Evolutionary conservation across 495 filamentous ascomycete genomes (phyloP), one percentile per base, ranked within the genome.

Genomic region (Talaromyces proteolyticus): DNA sequence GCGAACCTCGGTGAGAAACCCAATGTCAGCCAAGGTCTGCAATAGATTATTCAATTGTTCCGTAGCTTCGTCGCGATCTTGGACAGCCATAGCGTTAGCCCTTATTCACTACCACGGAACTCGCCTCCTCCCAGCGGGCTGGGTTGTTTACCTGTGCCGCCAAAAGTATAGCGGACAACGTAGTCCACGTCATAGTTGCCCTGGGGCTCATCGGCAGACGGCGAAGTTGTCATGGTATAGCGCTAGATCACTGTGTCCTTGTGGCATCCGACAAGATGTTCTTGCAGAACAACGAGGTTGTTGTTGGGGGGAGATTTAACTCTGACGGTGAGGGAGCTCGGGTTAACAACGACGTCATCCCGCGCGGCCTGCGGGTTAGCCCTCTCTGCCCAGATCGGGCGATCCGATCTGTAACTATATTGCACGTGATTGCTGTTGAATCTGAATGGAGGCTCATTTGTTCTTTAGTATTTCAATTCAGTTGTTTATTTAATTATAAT

Each of bases 101-200:
- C 3, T 21, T 22, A 3, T 53, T 44, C 37, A 23, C 8, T 39
- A 10, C n/a, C 12, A 37, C 19, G 26, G 18, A 29, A n/a, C 20
- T n/a, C n/a, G n/a, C n/a, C n/a, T n/a, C n/a, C n/a, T 34, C 29
- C 29, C 29, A 17, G 41, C 11, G 40, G 38, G 23, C 17, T 3
- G 5, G 43, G 19, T 1, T 20, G 57, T 76, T 56, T 64, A 89
- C 88, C 76, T 39, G 72, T 76, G 22, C 75, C 71, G 26, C 78
- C 75, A 56, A 95, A 86, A 44, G 79, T 73, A 66, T 91, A 97
- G 49, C 77, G 75, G 52, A 98, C 84, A 53, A 96, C 91, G 74
- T 95, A 98, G 78, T 98, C 93, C 53, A 96, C 91, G 59, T 86
- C 73, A 56, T 82, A 73, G 52, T 87, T 88, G 21, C 64, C 64